Evolutionary conservation across 1,284 basidiomycete genomes (phyloP).

Genomic region (Kalmanozyma brasiliensis): DNA sequence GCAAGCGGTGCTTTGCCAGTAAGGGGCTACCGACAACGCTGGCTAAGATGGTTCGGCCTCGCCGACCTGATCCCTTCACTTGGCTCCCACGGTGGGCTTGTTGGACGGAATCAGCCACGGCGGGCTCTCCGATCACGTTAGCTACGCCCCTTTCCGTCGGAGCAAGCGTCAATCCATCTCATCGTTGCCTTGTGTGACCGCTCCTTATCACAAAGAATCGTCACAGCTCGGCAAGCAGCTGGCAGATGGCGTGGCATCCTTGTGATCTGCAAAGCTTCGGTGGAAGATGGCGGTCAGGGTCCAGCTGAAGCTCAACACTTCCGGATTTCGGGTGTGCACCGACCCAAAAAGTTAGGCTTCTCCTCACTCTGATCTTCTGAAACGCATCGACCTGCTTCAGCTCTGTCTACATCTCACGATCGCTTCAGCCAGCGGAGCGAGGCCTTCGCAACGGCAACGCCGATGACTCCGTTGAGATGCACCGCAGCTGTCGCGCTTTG

Average conservation of each 20-base stretch:
- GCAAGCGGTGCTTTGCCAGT: too few relatives aligned
- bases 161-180: too few relatives aligned
- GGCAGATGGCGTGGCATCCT: neutral
- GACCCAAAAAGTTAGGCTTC: neutral
- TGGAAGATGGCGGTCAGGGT: conserved; percentile 4
- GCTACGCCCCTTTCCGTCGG: too few relatives aligned
- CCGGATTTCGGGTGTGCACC: conserved; percentile 1
- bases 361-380: neutral
- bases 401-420: neutral
- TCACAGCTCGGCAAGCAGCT: too few relatives aligned
- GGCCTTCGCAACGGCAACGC: neutral
- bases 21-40: too few relatives aligned
- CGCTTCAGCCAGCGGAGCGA: neutral
- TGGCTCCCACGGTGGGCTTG: too few relatives aligned
- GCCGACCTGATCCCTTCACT: too few relatives aligned
- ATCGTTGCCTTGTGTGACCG: too few relatives aligned
- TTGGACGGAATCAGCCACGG: too few relatives aligned
- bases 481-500: conserved; percentile 8
- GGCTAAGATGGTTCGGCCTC: too few relatives aligned
- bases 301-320: conserved; percentile 1
- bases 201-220: too few relatives aligned
- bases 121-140: too few relatives aligned
- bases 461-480: conserved; percentile 8
- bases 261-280: neutral
- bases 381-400: neutral